Conservation (phyloP, 1,139 yeast genomes). For the Blastobotrys buckinghamii region DNA sequence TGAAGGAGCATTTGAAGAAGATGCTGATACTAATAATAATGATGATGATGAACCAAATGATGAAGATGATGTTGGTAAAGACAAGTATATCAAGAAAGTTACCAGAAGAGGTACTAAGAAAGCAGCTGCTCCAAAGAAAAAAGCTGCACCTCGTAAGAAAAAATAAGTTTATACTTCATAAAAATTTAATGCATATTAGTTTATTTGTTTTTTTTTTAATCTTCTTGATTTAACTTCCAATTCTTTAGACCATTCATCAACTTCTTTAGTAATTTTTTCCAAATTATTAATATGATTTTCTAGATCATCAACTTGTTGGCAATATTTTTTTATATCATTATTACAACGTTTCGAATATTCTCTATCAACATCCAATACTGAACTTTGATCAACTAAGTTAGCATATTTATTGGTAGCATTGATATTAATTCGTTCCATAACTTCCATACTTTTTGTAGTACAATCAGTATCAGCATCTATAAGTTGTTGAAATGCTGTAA, state of each 20-base stretch:
- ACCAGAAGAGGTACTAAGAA: slow-evolving; percentile 9
- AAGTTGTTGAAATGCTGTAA: slow-evolving; percentile 15
- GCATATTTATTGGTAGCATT: slow-evolving; percentile 28
- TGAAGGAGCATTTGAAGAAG: slow-evolving; percentile 54
- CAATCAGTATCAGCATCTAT: slow-evolving; percentile 33
- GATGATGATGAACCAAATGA: slow-evolving; percentile 46
- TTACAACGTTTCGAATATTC: slow-evolving; percentile 17
- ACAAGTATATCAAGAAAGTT: slow-evolving; percentile 47
- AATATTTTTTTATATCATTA: slow-evolving; percentile 17
- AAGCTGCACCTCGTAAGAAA: slow-evolving; percentile 1
- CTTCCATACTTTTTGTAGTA: slow-evolving; percentile 28
- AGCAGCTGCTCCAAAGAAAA: slow-evolving; percentile 9
- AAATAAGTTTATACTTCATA: background rate
- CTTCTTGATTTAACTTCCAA: slow-evolving; percentile 39
- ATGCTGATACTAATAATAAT: slow-evolving; percentile 40
- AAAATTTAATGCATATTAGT: background rate
- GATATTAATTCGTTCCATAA: slow-evolving; percentile 31
- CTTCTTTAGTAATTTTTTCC: slow-evolving; percentile 45
- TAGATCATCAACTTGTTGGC: slow-evolving; percentile 24
- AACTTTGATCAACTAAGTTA: slow-evolving; percentile 28
- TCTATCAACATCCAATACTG: slow-evolving; percentile 24
- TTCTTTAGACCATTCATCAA: slow-evolving; percentile 57
- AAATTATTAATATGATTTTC: slow-evolving; percentile 45
- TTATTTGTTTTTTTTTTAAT: slow-evolving; percentile 10
- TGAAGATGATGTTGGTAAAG: slow-evolving; percentile 44